Conservation (phyloP, 2,329 filamentous ascomycete species). For the Diaporthe longicolla region DNA sequence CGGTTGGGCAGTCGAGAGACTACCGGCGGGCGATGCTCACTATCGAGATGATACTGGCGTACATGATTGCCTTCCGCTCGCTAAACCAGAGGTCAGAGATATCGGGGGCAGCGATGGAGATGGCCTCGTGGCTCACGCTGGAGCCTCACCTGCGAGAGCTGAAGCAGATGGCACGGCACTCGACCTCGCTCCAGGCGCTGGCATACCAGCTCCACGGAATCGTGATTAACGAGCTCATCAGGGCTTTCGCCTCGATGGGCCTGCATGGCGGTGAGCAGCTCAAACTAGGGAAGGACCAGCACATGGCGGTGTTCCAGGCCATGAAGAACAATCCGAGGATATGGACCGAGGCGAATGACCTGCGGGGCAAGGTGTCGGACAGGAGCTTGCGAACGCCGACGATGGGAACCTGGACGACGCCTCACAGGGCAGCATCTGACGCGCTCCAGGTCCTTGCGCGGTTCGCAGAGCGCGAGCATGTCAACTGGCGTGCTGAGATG, state of each 20-base stretch:
- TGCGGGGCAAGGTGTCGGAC: slow-evolving; percentile 50
- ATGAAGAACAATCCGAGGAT: slow-evolving; percentile 47
- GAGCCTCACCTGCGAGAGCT: slow-evolving; percentile 61
- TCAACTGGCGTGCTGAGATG: slow-evolving; percentile 62
- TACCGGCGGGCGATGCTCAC: slow-evolving; percentile 50
- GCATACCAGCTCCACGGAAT: slow-evolving; percentile 60
- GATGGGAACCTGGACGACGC: slow-evolving; percentile 59
- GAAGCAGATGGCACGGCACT: slow-evolving; percentile 54
- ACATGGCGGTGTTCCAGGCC: slow-evolving; percentile 46
- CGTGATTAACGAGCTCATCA: slow-evolving; percentile 61
- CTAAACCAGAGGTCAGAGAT: slow-evolving; percentile 60
- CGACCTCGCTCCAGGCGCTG: slow-evolving; percentile 56
- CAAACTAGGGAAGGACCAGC: slow-evolving; percentile 46
- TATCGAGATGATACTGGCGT: slow-evolving; percentile 66
- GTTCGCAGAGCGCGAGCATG: slow-evolving; percentile 61
- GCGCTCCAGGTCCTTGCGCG: slow-evolving; percentile 57
- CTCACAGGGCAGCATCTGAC: slow-evolving; percentile 59
- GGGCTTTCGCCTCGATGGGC: slow-evolving; percentile 52
- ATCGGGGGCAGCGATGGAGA: slow-evolving; percentile 60
- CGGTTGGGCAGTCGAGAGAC: slow-evolving; percentile 36
- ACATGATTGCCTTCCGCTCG: slow-evolving; percentile 67
- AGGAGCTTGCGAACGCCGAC: slow-evolving; percentile 46
- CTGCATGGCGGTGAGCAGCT: slow-evolving; percentile 41
- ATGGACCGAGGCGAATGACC: slow-evolving; percentile 50
- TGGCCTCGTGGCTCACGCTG: slow-evolving; percentile 59